phyloP scores from a whole-genome alignment of 1,139 yeast genomes.

The Candida neerlandica region DNA sequence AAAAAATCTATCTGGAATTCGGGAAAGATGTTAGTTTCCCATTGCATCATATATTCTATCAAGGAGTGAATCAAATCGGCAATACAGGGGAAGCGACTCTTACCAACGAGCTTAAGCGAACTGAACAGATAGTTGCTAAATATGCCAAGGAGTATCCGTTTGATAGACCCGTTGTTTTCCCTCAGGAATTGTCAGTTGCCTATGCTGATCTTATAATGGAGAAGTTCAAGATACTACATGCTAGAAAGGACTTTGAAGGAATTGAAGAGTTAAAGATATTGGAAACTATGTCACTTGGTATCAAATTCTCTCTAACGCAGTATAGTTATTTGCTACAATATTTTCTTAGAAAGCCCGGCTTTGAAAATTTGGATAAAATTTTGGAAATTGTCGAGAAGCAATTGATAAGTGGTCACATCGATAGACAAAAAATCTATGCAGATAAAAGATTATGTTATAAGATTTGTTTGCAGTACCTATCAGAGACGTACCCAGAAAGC shows the following conservation, averaged over 20 bases:
- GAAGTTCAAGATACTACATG: background rate
- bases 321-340: background rate
- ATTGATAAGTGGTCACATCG: conserved; percentile 34
- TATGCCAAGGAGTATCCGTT: conserved; percentile 6
- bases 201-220: background rate
- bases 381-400: conserved; percentile 31
- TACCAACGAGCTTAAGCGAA: background rate
- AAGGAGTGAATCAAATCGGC: background rate
- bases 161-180: background rate
- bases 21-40: background rate
- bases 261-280: background rate
- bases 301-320: conserved; percentile 1
- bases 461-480: conserved; percentile 11
- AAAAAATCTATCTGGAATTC: conserved; percentile 1
- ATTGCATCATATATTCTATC: background rate
- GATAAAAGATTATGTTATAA: conserved; percentile 16
- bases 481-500: conserved; percentile 7
- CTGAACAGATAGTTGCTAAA: background rate
- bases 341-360: background rate
- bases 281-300: conserved; percentile 5
- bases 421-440: background rate
- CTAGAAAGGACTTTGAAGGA: background rate
- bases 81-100: background rate
- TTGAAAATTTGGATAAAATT: conserved; percentile 18
- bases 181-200: background rate